These are phyloP conservation scores for Fraxinus platypoda DNA, from an alignment of 305 asterid genomes.

Conservation along the genomic window DNA sequence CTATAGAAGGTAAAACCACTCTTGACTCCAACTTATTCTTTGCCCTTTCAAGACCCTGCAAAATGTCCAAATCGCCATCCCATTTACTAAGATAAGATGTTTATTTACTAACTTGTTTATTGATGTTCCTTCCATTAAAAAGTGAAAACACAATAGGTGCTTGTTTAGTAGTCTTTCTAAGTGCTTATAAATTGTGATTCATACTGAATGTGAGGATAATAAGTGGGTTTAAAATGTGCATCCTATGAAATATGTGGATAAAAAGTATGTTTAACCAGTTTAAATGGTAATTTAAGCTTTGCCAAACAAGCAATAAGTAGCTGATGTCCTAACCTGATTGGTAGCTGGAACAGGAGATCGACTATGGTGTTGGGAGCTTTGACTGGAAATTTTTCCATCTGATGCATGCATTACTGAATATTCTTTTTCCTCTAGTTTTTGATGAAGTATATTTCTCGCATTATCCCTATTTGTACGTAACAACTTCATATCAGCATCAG, in stretches of 20 bases:
- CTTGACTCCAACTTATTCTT: slow-evolving; percentile 23
- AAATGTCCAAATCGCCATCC: slow-evolving; percentile 14
- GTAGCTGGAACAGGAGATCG: slow-evolving; percentile 21
- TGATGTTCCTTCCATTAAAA: background rate
- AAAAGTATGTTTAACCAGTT: background rate
- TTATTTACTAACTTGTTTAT: background rate
- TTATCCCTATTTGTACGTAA: slow-evolving; percentile 38
- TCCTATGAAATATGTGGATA: background rate
- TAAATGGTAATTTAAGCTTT: background rate
- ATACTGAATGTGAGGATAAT: background rate
- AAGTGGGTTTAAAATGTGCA: background rate
- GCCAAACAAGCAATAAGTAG: background rate
- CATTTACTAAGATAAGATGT: background rate
- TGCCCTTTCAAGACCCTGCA: slow-evolving; percentile 35
- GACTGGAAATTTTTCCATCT: slow-evolving; percentile 20
- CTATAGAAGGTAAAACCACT: slow-evolving; percentile 19
- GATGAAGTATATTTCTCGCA: slow-evolving; percentile 40
- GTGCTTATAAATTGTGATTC: background rate
- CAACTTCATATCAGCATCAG: slow-evolving; percentile 46
- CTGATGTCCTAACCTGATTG: slow-evolving; percentile 36
- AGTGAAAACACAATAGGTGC: background rate
- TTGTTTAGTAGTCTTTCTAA: background rate
- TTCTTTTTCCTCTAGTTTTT: slow-evolving; percentile 28
- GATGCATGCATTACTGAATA: slow-evolving; percentile 12
- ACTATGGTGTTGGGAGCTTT: slow-evolving; percentile 28